A percentile compares a stretch with the other conserved stretches of the same genome.
phyloP scores from a whole-genome alignment of 805 yeast genomes.

The Yarrowia hollandica region DNA sequence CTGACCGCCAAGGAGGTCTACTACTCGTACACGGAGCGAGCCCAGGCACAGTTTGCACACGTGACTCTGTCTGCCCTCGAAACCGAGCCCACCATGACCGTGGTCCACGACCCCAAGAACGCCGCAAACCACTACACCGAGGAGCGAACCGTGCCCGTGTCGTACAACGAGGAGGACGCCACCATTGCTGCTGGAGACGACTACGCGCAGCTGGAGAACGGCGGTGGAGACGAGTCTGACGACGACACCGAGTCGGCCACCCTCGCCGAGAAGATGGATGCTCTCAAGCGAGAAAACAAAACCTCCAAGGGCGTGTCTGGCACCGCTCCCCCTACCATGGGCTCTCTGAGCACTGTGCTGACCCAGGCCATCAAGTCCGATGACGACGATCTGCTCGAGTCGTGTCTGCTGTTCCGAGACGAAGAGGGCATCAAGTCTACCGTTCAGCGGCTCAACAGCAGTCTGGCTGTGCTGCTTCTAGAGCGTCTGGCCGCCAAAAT shows the following conservation, averaged over 20 bases:
- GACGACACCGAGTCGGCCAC: constrained; percentile 46
- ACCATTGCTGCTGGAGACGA: constrained; percentile 43
- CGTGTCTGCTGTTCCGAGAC: constrained; percentile 62
- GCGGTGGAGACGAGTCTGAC: constrained; percentile 36
- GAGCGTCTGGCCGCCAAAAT: constrained; percentile 50
- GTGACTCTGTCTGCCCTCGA: constrained; percentile 10
- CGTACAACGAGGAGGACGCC: constrained; percentile 42
- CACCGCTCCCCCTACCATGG: constrained; percentile 26
- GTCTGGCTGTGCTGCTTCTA: constrained; percentile 48
- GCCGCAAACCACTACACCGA: constrained; percentile 29
- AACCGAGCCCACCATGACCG: constrained; percentile 17
- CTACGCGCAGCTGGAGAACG: constrained; percentile 38
- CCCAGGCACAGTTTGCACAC: constrained; percentile 29
- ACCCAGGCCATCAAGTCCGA: constrained; percentile 85
- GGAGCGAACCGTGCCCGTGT: constrained; percentile 20
- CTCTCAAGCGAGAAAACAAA: constrained; percentile 38
- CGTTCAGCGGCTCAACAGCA: constrained; percentile 53
- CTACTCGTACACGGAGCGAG: constrained; percentile 29
- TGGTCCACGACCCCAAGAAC: constrained; percentile 35
- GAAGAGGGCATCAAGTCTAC: constrained; percentile 55
- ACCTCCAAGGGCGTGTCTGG: constrained; percentile 36
- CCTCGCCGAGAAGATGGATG: constrained; percentile 46
- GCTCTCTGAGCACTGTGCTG: constrained; percentile 59
- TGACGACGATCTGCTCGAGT: constrained; percentile 82
- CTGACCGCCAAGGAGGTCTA: constrained; percentile 7